Conservation (phyloP, 2,329 filamentous ascomycete species). For the Pseudocercospora musae region DNA sequence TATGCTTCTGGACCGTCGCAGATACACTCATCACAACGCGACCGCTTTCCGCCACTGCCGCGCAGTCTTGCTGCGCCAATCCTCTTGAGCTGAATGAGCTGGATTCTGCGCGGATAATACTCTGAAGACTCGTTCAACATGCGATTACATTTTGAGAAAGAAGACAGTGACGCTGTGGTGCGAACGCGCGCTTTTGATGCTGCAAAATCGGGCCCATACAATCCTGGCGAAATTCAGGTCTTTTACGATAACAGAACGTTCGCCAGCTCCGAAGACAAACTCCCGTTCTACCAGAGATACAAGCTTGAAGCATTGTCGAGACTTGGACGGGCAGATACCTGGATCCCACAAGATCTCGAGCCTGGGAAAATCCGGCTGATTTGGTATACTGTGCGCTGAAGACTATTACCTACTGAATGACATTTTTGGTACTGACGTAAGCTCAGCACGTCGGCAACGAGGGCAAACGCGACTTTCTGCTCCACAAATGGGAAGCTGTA, state of each 20-base stretch:
- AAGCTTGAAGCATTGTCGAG: conserved; percentile 27
- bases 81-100: background rate
- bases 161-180: background rate
- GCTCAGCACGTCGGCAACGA: conserved; percentile 32
- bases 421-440: background rate
- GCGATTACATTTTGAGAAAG: background rate
- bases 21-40: background rate
- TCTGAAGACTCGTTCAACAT: background rate
- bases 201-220: conserved; percentile 26
- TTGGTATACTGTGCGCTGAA: conserved; percentile 31
- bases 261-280: conserved; percentile 25
- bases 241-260: conserved; percentile 34
- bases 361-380: conserved; percentile 31
- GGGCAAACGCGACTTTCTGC: conserved; percentile 32
- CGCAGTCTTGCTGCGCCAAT: background rate
- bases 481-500: conserved; percentile 30
- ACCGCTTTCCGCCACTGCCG: background rate
- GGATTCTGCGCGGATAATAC: background rate
- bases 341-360: conserved; percentile 26
- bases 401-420: background rate
- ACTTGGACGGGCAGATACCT: conserved; percentile 25
- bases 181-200: conserved; percentile 21
- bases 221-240: conserved; percentile 33
- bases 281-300: conserved; percentile 26
- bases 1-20: background rate